Percentiles rank a stretch among this genome's conserved stretches.
Evolutionary conservation across 1,139 yeast genomes (phyloP).

Genomic region (Yamadazyma siamensis): DNA sequence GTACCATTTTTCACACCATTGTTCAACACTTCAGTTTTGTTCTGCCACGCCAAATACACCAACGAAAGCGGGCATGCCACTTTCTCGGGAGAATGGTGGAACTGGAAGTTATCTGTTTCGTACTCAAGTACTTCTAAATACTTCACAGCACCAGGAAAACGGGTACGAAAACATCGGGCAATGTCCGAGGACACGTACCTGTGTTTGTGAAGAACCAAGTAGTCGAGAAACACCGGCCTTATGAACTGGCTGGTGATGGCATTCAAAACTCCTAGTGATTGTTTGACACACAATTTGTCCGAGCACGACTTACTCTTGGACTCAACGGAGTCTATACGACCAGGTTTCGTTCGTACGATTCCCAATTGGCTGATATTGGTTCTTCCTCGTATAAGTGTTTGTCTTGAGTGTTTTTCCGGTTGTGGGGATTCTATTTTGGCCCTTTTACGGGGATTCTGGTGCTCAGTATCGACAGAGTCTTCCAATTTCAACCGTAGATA

Average conservation of each 20-base stretch:
- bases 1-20: constrained; percentile 57
- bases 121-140: constrained; percentile 17
- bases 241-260: constrained; percentile 43
- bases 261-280: constrained; percentile 57
- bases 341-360: constrained; percentile 85
- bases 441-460: constrained; percentile 14
- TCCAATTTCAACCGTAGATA: constrained; percentile 9
- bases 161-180: constrained; percentile 48
- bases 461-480: constrained; percentile 8
- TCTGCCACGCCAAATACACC: constrained; percentile 25
- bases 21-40: constrained; percentile 39
- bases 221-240: constrained; percentile 44
- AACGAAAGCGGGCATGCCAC: constrained; percentile 38
- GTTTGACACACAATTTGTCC: constrained; percentile 71
- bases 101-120: constrained; percentile 22
- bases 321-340: constrained; percentile 68
- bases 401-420: constrained; percentile 4
- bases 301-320: constrained; percentile 83
- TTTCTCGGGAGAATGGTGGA: constrained; percentile 18
- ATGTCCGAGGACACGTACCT: constrained; percentile 33
- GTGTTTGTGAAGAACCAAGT: constrained; percentile 50
- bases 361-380: constrained; percentile 57
- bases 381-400: constrained; percentile 52
- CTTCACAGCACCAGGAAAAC: constrained; percentile 23
- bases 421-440: constrained; percentile 2